Evolutionary conservation across 2,329 filamentous ascomycete species (phyloP).

Genomic region (Apiospora pterosperma): DNA sequence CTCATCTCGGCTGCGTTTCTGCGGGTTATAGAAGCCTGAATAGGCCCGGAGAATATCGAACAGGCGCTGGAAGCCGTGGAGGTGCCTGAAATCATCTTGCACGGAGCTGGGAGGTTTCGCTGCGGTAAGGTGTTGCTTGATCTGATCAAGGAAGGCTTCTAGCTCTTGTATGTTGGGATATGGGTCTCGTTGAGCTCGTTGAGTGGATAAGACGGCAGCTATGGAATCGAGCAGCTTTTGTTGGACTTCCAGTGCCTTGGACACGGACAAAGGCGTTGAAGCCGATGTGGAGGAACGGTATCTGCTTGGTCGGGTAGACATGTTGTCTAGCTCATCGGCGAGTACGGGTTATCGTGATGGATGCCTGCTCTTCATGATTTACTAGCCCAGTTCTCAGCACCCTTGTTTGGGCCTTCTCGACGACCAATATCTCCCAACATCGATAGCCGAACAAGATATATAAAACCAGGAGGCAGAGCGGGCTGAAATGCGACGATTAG

Average conservation of each 20-base stretch:
- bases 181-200: slow-evolving; percentile 29
- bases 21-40: slow-evolving; percentile 73
- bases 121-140: slow-evolving; percentile 61
- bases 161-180: slow-evolving; percentile 49
- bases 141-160: slow-evolving; percentile 56
- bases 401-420: background rate
- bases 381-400: background rate
- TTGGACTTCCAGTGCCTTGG: slow-evolving; percentile 59
- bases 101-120: slow-evolving; percentile 41
- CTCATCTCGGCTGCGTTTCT: slow-evolving; percentile 57
- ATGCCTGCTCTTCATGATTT: slow-evolving; percentile 1
- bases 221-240: slow-evolving; percentile 50
- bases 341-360: background rate
- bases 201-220: slow-evolving; percentile 29
- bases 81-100: slow-evolving; percentile 80
- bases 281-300: slow-evolving; percentile 62
- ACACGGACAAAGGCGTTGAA: slow-evolving; percentile 52
- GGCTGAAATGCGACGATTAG: background rate
- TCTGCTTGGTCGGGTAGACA: slow-evolving; percentile 51
- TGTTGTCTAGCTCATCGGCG: slow-evolving; percentile 28
- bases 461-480: background rate
- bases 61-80: slow-evolving; percentile 73
- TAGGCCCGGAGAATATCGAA: slow-evolving; percentile 67
- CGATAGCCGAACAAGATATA: background rate
- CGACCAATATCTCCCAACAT: background rate